A percentile compares a stretch with the other conserved stretches of the same genome.
Conservation (phyloP, 2,329 filamentous ascomycete species). For the Trichophaea hybrida region DNA sequence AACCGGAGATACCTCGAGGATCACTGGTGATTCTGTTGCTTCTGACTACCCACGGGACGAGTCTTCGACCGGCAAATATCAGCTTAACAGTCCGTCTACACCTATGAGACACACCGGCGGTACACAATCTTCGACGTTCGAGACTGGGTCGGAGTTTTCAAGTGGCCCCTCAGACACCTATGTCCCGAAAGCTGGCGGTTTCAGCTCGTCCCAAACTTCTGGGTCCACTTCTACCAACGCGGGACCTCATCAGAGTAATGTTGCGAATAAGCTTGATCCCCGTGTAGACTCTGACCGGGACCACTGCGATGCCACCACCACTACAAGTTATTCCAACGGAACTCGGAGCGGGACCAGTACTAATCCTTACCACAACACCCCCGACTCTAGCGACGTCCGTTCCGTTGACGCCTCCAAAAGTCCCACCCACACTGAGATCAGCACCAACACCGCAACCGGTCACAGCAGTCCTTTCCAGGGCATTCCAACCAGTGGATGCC, state of each 20-base stretch:
- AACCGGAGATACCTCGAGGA: not conserved
- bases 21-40: not conserved
- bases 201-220: conserved; percentile 22
- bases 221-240: conserved; percentile 28
- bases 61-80: conserved; percentile 37
- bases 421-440: not conserved
- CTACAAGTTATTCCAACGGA: conserved; percentile 27
- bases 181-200: not conserved
- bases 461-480: not conserved
- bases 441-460: not conserved
- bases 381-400: conserved; percentile 8
- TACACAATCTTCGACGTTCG: not conserved
- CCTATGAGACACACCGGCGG: not conserved
- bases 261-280: conserved; percentile 22
- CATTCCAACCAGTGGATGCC: not conserved
- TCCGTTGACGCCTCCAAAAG: conserved; percentile 24
- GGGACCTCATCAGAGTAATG: conserved; percentile 21
- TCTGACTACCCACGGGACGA: conserved; percentile 23
- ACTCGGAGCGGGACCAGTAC: conserved; percentile 31
- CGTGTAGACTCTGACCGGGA: conserved; percentile 8
- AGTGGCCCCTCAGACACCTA: not conserved
- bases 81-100: conserved; percentile 1
- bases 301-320: conserved; percentile 14
- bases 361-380: conserved; percentile 25
- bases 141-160: not conserved